Base-by-base conservation (phyloP, 139 green algal species). In the Dunaliella primolecta region DNA sequence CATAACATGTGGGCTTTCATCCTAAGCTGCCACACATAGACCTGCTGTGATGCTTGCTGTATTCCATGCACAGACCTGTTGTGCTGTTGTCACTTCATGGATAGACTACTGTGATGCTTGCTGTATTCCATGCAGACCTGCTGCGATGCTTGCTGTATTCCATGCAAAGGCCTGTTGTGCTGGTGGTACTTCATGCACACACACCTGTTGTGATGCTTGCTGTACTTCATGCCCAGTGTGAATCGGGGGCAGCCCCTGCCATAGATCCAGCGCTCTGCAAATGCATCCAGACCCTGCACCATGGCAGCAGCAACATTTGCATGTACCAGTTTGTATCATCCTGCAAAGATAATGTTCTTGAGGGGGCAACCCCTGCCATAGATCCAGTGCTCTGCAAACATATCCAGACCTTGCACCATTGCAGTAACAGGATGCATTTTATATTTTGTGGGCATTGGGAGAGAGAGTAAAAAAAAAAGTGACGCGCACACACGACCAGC, bases 251-350 rank as follows among this genome's bases (percentile, higher is more conserved):
- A 86, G 72, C 87, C 87, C 2, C 84, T 33, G 75, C 87, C 87
- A 79, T 88, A 87, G 36, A 90, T 77, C 82, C 87, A 90, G n/a
- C 87, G 87, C 82, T 90, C 83, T 21, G 84, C 84, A 46, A 88
- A 90, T 2, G 87, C 87, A 27, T 82, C 72, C 64, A 90, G 64
- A 30, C 86, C 87, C 84, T 90, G 15, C 46, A 64, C n/a, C n/a
- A n/a, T n/a, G n/a, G n/a, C n/a, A n/a, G n/a, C n/a, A n/a, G n/a
- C n/a, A n/a, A n/a, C n/a, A n/a, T n/a, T n/a, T n/a, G n/a, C n/a
- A n/a, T n/a, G n/a, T n/a, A n/a, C n/a, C n/a, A n/a, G n/a, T n/a
- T n/a, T n/a, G n/a, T n/a, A n/a, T n/a, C n/a, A n/a, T n/a, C n/a
- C n/a, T n/a, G n/a, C n/a, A n/a, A n/a, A n/a, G n/a, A n/a, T n/a